These are phyloP conservation scores for Calonectria fujianensis DNA, from an alignment of 2,329 filamentous ascomycete genomes.

Conservation along the genomic window DNA sequence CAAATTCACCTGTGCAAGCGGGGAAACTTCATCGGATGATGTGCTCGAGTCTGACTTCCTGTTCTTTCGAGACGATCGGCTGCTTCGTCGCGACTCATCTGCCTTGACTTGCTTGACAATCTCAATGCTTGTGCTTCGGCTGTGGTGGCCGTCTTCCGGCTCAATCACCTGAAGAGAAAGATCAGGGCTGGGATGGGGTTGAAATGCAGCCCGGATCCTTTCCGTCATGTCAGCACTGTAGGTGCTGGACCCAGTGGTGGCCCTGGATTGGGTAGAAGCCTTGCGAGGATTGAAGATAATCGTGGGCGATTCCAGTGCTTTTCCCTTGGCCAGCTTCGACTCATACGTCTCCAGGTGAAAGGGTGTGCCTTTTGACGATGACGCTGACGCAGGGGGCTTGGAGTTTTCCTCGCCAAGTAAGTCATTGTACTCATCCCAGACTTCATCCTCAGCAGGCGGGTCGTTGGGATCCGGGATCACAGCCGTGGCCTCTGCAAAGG, in stretches of 20 bases:
- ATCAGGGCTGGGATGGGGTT: constrained; percentile 62
- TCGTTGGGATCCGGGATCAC: constrained; percentile 77
- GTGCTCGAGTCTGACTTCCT: constrained; percentile 68
- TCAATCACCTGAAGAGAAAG: constrained; percentile 66
- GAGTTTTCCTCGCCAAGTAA: constrained; percentile 80
- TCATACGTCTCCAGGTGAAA: constrained; percentile 74
- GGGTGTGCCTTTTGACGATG: constrained; percentile 74
- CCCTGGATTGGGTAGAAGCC: constrained; percentile 58
- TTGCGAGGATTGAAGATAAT: constrained; percentile 60
- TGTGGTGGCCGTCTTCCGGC: constrained; percentile 56
- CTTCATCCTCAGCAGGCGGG: constrained; percentile 85
- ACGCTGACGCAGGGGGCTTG: constrained; percentile 69
- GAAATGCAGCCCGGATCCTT: constrained; percentile 70
- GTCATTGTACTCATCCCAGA: constrained; percentile 97
- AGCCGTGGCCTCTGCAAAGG: constrained; percentile 78
- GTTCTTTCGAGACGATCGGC: constrained; percentile 57
- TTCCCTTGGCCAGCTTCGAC: constrained; percentile 59
- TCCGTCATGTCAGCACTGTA: constrained; percentile 74
- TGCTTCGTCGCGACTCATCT: constrained; percentile 55
- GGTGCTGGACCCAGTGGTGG: constrained; percentile 68
- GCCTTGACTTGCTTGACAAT: constrained; percentile 53
- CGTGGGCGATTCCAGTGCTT: constrained; percentile 69
- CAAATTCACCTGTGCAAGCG: constrained; percentile 83
- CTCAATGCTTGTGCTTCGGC: constrained; percentile 48
- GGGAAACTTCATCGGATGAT: constrained; percentile 75